phyloP scores from a whole-genome alignment of 768 basidiomycete species.

The Pleurotus tuber-regium region DNA sequence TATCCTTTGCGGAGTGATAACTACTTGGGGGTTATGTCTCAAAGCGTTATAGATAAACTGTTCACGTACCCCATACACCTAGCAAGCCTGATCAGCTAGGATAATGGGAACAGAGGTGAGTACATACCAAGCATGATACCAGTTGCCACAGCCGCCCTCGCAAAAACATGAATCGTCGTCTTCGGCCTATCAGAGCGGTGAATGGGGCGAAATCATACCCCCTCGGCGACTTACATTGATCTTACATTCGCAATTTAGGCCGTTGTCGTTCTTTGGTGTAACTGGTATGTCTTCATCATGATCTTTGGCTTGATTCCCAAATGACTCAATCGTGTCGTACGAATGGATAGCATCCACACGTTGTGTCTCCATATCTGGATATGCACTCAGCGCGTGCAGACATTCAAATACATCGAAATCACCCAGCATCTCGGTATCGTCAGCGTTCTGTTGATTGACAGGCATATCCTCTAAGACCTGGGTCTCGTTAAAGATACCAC shows the following conservation, averaged over 20 bases:
- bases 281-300: constrained; percentile 8
- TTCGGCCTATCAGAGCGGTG: constrained; percentile 49
- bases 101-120: background rate
- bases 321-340: constrained; percentile 40
- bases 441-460: constrained; percentile 12
- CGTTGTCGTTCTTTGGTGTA: constrained; percentile 20
- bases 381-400: background rate
- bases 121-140: constrained; percentile 76
- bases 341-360: constrained; percentile 10
- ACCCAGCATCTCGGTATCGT: constrained; percentile 52
- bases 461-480: constrained; percentile 15
- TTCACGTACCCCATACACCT: constrained; percentile 38
- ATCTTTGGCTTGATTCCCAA: constrained; percentile 18
- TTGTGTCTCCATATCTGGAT: constrained; percentile 43
- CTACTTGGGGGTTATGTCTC: constrained; percentile 28
- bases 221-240: constrained; percentile 44
- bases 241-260: constrained; percentile 69
- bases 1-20: constrained; percentile 59
- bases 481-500: background rate
- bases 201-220: too few relatives aligned
- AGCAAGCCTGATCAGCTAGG: constrained; percentile 8
- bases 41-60: background rate
- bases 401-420: background rate
- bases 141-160: constrained; percentile 68
- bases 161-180: constrained; percentile 58